Conservation (phyloP, 106 monocot species). For the Phalaenopsis aphrodite region DNA sequence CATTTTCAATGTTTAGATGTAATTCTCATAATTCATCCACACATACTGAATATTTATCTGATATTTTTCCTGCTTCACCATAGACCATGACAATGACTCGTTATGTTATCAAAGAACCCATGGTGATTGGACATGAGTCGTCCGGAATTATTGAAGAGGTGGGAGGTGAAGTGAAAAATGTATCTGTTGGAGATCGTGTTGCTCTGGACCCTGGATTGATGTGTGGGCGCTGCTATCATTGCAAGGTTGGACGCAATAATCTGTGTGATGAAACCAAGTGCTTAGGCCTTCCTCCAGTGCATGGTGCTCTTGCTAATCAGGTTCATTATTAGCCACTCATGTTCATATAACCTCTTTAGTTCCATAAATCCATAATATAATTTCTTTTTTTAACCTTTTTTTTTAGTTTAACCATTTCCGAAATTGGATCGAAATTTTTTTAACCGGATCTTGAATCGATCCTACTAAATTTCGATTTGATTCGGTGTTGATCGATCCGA, state of each 20-base stretch:
- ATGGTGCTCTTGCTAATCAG: constrained; percentile 69
- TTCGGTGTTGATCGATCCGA: no score
- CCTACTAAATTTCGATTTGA: no score
- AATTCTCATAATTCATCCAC: no score
- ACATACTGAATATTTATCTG: background rate
- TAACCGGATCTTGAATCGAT: no score
- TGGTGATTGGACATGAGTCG: constrained; percentile 96
- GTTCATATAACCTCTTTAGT: background rate
- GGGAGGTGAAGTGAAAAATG: constrained; percentile 64
- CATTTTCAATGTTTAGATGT: no score
- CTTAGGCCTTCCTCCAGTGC: constrained; percentile 80
- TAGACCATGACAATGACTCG: constrained; percentile 68
- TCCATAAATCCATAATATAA: no score
- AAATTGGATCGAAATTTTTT: no score
- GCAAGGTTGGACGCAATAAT: constrained; percentile 89
- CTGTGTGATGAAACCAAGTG: constrained; percentile 86
- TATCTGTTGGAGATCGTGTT: constrained; percentile 68
- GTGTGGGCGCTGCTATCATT: constrained; percentile 67
- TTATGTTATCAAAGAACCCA: constrained; percentile 86
- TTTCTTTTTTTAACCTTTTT: no score
- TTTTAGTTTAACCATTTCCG: no score
- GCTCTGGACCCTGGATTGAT: constrained; percentile 87
- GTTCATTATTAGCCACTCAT: background rate
- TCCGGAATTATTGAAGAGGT: constrained; percentile 88
- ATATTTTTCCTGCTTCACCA: background rate